Base-by-base conservation (phyloP, 108 stramenopile species). In the Asterionellopsis glacialis region DNA sequence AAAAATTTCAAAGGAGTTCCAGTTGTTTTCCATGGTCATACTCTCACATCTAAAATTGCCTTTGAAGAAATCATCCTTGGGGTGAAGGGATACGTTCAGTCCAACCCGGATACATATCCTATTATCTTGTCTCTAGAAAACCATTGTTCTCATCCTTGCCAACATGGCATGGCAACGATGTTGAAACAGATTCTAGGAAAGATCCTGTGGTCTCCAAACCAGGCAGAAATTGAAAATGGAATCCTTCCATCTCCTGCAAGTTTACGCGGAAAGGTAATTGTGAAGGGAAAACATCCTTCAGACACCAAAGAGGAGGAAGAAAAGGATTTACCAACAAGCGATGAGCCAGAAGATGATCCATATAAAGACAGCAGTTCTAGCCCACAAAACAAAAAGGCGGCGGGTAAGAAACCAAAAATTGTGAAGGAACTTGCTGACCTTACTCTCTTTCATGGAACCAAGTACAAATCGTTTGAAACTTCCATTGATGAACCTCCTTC, bases 61-160 rank as follows among this genome's bases (percentile, higher is more conserved):
- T 96, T 99, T 66, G 57, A 51, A 42, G 90, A 84, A 45, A 75
- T 90, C 26, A 63, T 95, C 44, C 24, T 62, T 10, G 81, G 79
- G 19, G 88, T 96, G n/a, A 68, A 74, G 1, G 68, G 55, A 27
- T 93, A 87, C 59, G 51, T 92, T 0, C 11, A 64, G 12, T 50
- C 41, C 15, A 65, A 87, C 49, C 76, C 80, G 13, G 33, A 75
- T 11, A 77, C 88, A 0, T 84, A 77, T 48, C 97, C 98, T 9
- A 88, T 99, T 57, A 96, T 99, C 50, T 64, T 99, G 21, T 90
- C 86, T 10, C 53, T 99, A 39, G 98, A 99, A 69, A 97, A 97
- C 77, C 96, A 99, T 70, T 99, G 98, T 75, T 72, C 76, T 22
- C 65, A 73, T 44, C 54, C 75, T 2, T 91, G 74, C 65, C 98